Base-by-base conservation (phyloP, 805 yeast species). In the Ogataea wickerhamii region DNA sequence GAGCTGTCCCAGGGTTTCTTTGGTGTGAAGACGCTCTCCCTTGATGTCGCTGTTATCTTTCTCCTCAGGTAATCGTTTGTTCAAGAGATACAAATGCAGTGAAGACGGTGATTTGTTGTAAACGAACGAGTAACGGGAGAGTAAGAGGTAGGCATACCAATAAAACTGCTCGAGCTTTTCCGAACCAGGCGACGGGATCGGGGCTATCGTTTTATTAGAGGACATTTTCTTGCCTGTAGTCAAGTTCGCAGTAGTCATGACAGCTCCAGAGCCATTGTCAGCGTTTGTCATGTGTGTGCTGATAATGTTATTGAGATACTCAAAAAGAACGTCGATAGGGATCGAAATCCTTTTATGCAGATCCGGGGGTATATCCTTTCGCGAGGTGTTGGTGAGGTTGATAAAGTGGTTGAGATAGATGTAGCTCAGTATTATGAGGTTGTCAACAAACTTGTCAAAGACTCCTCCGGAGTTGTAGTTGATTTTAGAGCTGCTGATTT, bases 91-190 rank as follows among this genome's bases (percentile, higher is more conserved):
- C 7, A 44, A 24, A 45, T 68, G 68, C 11, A 57, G 45, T 13
- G 64, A 57, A 2, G 76, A 70, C 2, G 76, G 71, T 1, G 63
- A 54, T 38, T 66, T 64, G 46, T 66, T 62, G 46, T 57, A 65
- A 16, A 58, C 50, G 33, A 64, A 58, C 13, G 69, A 59, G 44
- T 68, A 71, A 22, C 64, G 64, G 1, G 80, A 69, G 10, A 75
- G 58, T 10, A 75, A 47, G 5, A 65, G 53, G 45, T 73, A 76
- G 13, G 76, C 67, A 43, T 67, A 63, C 80, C 80, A 76, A 38
- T 61, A 61, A 37, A 62, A 55, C 27, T 52, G 44, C 18, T 53
- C 55, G 28, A 54, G 45, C 28, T 50, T 40, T 6, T 24, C 36
- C 16, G 35, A 23, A 18, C 30, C 14, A 32, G 34, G 7, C 6